Conservation (phyloP, 352 stramenopile species). For the Blastocystis sp. region DNA sequence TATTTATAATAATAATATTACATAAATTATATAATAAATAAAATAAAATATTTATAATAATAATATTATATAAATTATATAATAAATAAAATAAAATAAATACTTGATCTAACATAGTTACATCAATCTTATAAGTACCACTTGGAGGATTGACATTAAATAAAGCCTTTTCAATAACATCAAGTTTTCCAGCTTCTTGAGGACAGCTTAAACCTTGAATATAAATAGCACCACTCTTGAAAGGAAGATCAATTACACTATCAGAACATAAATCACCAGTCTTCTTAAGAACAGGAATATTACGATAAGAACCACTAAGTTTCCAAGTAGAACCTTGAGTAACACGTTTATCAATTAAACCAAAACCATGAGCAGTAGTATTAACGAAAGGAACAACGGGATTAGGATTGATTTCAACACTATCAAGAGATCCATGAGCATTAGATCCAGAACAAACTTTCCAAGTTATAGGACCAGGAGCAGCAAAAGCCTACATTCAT, state of each 20-base stretch:
- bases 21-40: too few relatives aligned
- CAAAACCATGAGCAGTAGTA: conserved; percentile 21
- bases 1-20: too few relatives aligned
- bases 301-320: not conserved
- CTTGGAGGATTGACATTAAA: conserved; percentile 19
- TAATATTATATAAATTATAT: too few relatives aligned
- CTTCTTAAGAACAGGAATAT: not conserved
- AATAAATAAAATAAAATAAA: too few relatives aligned
- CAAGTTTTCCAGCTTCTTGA: not conserved
- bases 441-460: not conserved
- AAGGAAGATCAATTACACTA: conserved; percentile 11
- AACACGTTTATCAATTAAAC: not conserved
- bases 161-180: conserved; percentile 28
- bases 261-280: conserved; percentile 16
- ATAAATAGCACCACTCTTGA: conserved; percentile 20
- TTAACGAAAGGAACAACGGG: conserved; percentile 17
- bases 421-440: conserved; percentile 12
- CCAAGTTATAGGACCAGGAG: conserved; percentile 35
- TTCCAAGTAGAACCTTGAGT: not conserved
- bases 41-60: too few relatives aligned
- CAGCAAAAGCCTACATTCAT: too few relatives aligned
- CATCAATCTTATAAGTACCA: conserved; percentile 13
- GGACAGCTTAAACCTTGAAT: conserved; percentile 22
- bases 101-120: conserved; percentile 27
- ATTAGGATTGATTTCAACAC: conserved; percentile 20